These are phyloP conservation scores for Haplographium delicatum DNA, from an alignment of 495 filamentous ascomycete species.

Conservation along the genomic window DNA sequence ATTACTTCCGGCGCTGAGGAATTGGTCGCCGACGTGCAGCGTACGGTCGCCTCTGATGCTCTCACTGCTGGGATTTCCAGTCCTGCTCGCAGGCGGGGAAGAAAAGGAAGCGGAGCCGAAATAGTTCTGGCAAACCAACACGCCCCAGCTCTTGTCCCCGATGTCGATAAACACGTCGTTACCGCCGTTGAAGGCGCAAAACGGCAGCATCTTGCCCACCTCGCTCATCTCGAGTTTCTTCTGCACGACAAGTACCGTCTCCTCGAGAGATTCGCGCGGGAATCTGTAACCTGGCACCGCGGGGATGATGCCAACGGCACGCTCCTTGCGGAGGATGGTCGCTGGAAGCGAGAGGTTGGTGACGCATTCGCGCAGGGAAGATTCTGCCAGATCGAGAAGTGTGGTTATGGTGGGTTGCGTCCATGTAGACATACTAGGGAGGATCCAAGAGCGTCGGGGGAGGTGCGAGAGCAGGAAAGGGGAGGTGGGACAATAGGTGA, in stretches of 20 bases:
- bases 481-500: conserved; percentile 57
- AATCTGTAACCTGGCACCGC: conserved; percentile 53
- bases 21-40: conserved; percentile 92
- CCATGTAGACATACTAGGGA: conserved; percentile 87
- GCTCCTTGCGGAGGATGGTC: conserved; percentile 77
- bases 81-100: no score
- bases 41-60: conserved; percentile 49
- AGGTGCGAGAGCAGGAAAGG: conserved; percentile 57
- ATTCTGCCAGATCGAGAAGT: conserved; percentile 83
- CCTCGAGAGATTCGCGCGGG: conserved; percentile 83
- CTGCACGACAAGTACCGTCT: conserved; percentile 90
- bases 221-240: conserved; percentile 81
- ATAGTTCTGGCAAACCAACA: conserved; percentile 86
- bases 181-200: conserved; percentile 97
- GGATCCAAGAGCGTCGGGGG: conserved; percentile 66
- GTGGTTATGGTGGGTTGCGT: conserved; percentile 66
- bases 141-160: conserved; percentile 95
- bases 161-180: conserved; percentile 99
- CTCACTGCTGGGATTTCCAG: neutral
- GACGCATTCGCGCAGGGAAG: conserved; percentile 72
- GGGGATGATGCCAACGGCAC: conserved; percentile 88
- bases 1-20: conserved; percentile 90
- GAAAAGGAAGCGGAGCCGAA: conserved; percentile 58
- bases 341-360: conserved; percentile 71
- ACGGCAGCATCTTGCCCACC: conserved; percentile 67